Base-by-base conservation (phyloP, 495 filamentous ascomycete species). In the Aspergillus hancockii region DNA sequence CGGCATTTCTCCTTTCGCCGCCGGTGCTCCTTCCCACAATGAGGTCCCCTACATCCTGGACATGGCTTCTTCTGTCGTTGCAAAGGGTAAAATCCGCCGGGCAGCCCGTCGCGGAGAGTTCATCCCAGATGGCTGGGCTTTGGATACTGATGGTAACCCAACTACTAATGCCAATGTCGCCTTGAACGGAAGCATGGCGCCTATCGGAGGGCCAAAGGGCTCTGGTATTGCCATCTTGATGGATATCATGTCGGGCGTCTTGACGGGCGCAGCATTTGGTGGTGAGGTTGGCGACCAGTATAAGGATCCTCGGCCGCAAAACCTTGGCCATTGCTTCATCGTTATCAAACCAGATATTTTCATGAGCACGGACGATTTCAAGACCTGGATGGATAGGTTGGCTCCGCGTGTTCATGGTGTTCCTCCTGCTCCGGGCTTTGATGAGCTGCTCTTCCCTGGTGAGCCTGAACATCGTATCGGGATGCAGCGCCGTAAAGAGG, bases 131-230 rank as follows among this genome's bases (percentile, higher is more conserved):
- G 71, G 67, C 3, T 74, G 61, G 59, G 69, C 69, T 12, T 40
- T 74, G 4, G 71, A 74, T 60, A 56, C 45, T 6, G 60, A 67
- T 13, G 69, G 71, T 1, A 49, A 59, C 8, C 43, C 60, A 8
- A 72, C 71, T 2, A 67, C 65, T 8, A 67, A 72, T 49, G 61
- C 67, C 9, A 47, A 60, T 0, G 63, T 52, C 9, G 69, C 71
- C 2, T 43, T 74, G 32, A 60, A 63, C 9, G 66, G 61, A 2
- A 58, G 58, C n/a, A 62, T 72, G 59, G 49, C 59, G 8, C 71
- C 70, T 2, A 74, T 74, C 22, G 71, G 71, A 6, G 71, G 71
- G 1, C 68, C 71, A 4, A 65, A 72, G 62, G 71, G 71, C 6
- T 67, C 61, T 1, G 71, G 63, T 0, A 49, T 74, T 19, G 70